Evolutionary conservation across 176 grass and related monocot species (phyloP), one percentile per base, ranked within the genome.

Genomic region (Dactylis glomerata): DNA sequence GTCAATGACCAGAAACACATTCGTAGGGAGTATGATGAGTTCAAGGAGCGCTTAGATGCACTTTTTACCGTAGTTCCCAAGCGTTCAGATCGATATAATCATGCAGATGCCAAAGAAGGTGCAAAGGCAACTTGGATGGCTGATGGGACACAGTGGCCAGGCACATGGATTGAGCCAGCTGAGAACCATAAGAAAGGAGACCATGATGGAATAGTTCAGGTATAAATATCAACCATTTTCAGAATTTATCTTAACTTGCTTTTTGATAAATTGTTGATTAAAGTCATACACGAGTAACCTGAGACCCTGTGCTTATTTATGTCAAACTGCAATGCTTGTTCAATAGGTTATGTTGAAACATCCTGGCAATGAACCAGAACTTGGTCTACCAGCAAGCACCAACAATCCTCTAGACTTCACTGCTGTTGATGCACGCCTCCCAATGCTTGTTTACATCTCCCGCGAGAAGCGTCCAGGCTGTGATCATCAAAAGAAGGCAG

Each of bases 401-500:
- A 42, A 81, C 52, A 81, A 68, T 44, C 36, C 78, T 76, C n/a
- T 89, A 47, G 88, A 89, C 62, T 89, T 89, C 31, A 89, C 71
- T 59, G 42, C 6, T 3, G 63, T 89, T 42, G 88, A 89, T 19
- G 32, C 85, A 10, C 78, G 88, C 23, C 88, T 89, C 19, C 88
- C 88, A 16, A 89, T 89, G 88, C 82, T 89, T 0, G 88, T 89
- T 42, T 89, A 89, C 72, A 89, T 89, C 63, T 68, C 88, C 78
- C 82, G 88, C 3, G 78, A 89, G 78, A 89, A 89, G 88, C 56
- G 20, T 34, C 70, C 71, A 50, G 20, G 32, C 61, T 86, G 76
- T 68, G 88, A 89, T 44, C 88, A 89, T 66, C 82, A 89, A 33
- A 89, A 89, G 58, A 89, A 89, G 74, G 88, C 88, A 42, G 88